phyloP scores from a whole-genome alignment of 2,329 filamentous ascomycete genomes.

The Phaeoacremonium minimum region DNA sequence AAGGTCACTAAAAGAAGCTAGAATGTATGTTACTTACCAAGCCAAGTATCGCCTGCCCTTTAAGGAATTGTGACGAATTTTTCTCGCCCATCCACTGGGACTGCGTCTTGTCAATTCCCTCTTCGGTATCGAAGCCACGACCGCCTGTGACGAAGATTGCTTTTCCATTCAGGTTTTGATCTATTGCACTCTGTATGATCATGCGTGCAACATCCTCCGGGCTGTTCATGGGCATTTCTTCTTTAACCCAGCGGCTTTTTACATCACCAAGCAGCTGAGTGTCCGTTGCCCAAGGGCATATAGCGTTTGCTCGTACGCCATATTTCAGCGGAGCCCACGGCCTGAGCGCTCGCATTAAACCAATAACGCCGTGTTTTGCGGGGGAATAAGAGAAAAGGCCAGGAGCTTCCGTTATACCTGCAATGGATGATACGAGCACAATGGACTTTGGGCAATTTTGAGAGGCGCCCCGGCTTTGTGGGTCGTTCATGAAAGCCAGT shows the following conservation, averaged over 20 bases:
- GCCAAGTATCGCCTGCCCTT: slow-evolving; percentile 14
- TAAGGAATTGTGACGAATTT: slow-evolving; percentile 12
- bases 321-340: slow-evolving; percentile 21
- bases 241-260: slow-evolving; percentile 27
- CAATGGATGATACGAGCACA: slow-evolving; percentile 28
- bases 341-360: slow-evolving; percentile 40
- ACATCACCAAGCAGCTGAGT: slow-evolving; percentile 36
- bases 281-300: slow-evolving; percentile 43
- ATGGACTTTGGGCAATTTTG: slow-evolving; percentile 17
- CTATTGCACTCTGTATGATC: slow-evolving; percentile 30
- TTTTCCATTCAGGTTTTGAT: slow-evolving; percentile 20
- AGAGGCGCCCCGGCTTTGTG: slow-evolving; percentile 3
- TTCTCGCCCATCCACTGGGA: slow-evolving; percentile 21
- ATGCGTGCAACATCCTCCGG: slow-evolving; percentile 34
- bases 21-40: too few species aligned
- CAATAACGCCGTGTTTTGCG: slow-evolving; percentile 45
- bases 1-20: too few species aligned
- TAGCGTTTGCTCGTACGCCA: slow-evolving; percentile 34
- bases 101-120: slow-evolving; percentile 15
- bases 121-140: slow-evolving; percentile 18
- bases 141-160: slow-evolving; percentile 19
- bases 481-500: slow-evolving; percentile 39
- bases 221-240: slow-evolving; percentile 33
- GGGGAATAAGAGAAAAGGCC: slow-evolving; percentile 41
- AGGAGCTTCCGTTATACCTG: slow-evolving; percentile 42